Evolutionary conservation across 148 eudicot species (phyloP).

Genomic region (Tetragonia tetragonoides): DNA sequence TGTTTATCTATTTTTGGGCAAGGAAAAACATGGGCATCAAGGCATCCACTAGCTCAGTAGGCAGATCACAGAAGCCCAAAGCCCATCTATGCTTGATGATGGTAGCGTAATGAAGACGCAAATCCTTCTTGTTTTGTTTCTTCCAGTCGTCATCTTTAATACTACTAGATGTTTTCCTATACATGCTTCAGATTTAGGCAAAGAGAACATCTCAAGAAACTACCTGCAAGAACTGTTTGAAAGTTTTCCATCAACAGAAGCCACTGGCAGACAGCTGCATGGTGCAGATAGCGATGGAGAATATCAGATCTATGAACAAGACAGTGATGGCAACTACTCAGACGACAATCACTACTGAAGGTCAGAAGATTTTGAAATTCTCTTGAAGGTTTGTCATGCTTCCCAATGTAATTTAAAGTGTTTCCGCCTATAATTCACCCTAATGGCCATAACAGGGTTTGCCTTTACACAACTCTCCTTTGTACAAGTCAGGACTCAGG

Average conservation of each 20-base stretch:
- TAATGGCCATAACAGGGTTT: background rate
- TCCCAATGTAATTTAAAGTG: background rate
- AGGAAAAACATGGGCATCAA: background rate
- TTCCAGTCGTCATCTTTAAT: constrained; percentile 10
- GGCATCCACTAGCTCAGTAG: background rate
- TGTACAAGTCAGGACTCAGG: too few relatives aligned
- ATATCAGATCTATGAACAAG: constrained; percentile 80
- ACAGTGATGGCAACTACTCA: constrained; percentile 53
- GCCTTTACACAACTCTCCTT: too few relatives aligned
- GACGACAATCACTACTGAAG: constrained; percentile 49
- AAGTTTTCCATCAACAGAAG: constrained; percentile 61
- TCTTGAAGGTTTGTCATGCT: constrained; percentile 5
- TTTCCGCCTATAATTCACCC: background rate
- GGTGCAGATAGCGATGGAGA: constrained; percentile 60
- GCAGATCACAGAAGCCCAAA: background rate
- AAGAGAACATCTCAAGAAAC: constrained; percentile 59
- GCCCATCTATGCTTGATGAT: background rate
- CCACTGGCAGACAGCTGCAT: constrained; percentile 25
- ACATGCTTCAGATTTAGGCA: constrained; percentile 44
- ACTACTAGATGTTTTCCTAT: constrained; percentile 39
- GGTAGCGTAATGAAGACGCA: background rate
- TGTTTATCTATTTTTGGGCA: background rate
- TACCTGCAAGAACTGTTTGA: constrained; percentile 87
- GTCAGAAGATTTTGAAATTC: background rate
- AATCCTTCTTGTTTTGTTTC: background rate